phyloP scores from a whole-genome alignment of 1,139 yeast species.

The Geotrichum candidum region DNA sequence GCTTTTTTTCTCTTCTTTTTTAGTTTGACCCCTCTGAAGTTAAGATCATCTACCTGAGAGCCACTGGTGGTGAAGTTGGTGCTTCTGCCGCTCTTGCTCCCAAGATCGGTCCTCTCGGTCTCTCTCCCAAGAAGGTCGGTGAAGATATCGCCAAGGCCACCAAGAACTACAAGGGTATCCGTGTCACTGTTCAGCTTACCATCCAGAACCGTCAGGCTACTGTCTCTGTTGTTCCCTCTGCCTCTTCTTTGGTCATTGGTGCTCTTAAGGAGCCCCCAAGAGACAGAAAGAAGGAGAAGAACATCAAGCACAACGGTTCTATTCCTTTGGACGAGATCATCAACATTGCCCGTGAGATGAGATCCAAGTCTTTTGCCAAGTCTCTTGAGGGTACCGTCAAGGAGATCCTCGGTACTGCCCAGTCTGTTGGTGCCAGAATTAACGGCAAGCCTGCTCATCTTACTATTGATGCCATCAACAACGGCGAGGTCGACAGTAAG shows the following conservation, averaged over 20 bases:
- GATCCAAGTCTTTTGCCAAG: slow-evolving; percentile 97
- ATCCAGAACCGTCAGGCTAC: slow-evolving; percentile 99
- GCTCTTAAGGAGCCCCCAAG: slow-evolving; percentile 99
- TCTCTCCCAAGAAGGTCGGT: slow-evolving; percentile 99
- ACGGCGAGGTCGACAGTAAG: slow-evolving; percentile 82
- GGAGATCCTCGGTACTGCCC: slow-evolving; percentile 99
- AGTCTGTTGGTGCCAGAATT: slow-evolving; percentile 97
- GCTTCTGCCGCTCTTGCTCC: slow-evolving; percentile 99
- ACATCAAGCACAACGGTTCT: slow-evolving; percentile 99
- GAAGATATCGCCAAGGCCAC: slow-evolving; percentile 99
- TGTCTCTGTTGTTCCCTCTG: slow-evolving; percentile 99
- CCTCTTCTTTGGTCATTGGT: slow-evolving; percentile 97
- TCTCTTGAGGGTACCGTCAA: slow-evolving; percentile 92
- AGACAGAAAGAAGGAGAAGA: slow-evolving; percentile 99
- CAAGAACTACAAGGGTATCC: slow-evolving; percentile 97
- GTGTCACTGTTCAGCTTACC: slow-evolving; percentile 97
- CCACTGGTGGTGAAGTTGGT: slow-evolving; percentile 99
- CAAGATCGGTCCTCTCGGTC: slow-evolving; percentile 99
- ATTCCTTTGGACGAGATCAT: slow-evolving; percentile 93
- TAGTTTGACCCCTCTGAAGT: slow-evolving; percentile 97
- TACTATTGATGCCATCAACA: slow-evolving; percentile 94
- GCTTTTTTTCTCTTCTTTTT: not conserved
- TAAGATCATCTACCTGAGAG: slow-evolving; percentile 97
- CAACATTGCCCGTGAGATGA: slow-evolving; percentile 98
- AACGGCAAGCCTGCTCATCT: slow-evolving; percentile 99